Evolutionary conservation across 2,329 filamentous ascomycete genomes (phyloP), one percentile per base, ranked within the genome.

Genomic region (Aspergillus udagawae): DNA sequence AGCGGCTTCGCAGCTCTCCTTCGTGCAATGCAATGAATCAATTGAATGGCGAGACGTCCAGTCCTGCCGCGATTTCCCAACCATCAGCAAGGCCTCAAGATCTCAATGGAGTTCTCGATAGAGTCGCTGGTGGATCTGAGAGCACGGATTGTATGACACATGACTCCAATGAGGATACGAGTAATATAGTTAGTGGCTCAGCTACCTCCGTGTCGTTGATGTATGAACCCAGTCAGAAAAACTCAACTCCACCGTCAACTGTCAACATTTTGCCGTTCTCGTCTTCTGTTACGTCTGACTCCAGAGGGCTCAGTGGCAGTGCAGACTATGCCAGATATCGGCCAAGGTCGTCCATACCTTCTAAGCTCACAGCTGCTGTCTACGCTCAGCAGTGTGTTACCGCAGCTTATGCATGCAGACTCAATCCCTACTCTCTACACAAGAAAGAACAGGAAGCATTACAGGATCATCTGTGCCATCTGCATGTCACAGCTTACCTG

Each of bases 371-470:
- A 17, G 82, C 86, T 28, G 81, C 85, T 52, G 86, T 93, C 58
- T 97, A 96, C 76, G 93, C 91, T n/a, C 85, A 87, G 62, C 92
- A 99, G 76, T 96, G 92, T 70, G 89, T 96, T 57, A 83, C 88
- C 53, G 93, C 93, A 12, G 94, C 93, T 54, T 91, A 96, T 73
- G 89, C 90, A 8, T 97, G 91, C 44, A 83, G 94, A 56, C 80
- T 99, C 1, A 93, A 93, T 63, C 93, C 94, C 0, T 97, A 94
- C 73, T 87, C 89, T 10, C 78, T 99, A 42, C 92, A 97, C 73
- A 82, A 84, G 27, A 87, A 90, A 60, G 94, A 99, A 73, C 92
- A 97, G 70, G 79, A 83, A 58, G 81, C 96, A 58, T 78, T 99
- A 44, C 85, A 90, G 60, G 82, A 90, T 60, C 87, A 95, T 66